These are phyloP conservation scores for Aquilaria yunnanensis DNA, from an alignment of 345 rosid species.

Conservation along the genomic window DNA sequence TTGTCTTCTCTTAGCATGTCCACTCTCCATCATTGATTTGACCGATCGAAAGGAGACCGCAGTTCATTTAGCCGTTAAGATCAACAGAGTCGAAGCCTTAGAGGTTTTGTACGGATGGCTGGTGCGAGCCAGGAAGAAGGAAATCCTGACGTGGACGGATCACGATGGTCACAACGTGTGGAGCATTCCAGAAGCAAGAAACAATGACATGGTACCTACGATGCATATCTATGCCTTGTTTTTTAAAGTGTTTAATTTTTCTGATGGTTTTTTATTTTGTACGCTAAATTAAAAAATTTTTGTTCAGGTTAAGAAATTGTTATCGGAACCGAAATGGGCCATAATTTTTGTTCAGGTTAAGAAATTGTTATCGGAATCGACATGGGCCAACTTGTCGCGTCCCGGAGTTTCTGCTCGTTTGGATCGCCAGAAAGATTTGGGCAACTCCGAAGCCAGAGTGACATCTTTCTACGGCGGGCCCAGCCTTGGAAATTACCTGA, in stretches of 20 bases:
- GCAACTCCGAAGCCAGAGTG: background rate
- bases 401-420: background rate
- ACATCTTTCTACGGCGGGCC: background rate
- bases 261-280: background rate
- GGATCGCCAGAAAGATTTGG: constrained; percentile 14
- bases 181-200: constrained; percentile 20
- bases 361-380: no score
- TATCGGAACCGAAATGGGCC: no score
- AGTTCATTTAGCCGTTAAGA: constrained; percentile 19
- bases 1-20: constrained; percentile 15
- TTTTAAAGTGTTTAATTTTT: background rate
- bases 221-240: background rate
- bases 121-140: constrained; percentile 12
- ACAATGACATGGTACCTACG: constrained; percentile 21
- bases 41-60: constrained; percentile 17
- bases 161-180: constrained; percentile 30
- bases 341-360: background rate
- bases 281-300: background rate
- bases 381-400: no score
- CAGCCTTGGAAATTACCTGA: constrained; percentile 11
- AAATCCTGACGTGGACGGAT: constrained; percentile 29
- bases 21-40: constrained; percentile 19
- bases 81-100: background rate
- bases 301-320: no score
- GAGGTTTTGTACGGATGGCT: no score